These are phyloP conservation scores for Endothia cerciana DNA, from an alignment of 2,329 filamentous ascomycete species.

Conservation along the genomic window DNA sequence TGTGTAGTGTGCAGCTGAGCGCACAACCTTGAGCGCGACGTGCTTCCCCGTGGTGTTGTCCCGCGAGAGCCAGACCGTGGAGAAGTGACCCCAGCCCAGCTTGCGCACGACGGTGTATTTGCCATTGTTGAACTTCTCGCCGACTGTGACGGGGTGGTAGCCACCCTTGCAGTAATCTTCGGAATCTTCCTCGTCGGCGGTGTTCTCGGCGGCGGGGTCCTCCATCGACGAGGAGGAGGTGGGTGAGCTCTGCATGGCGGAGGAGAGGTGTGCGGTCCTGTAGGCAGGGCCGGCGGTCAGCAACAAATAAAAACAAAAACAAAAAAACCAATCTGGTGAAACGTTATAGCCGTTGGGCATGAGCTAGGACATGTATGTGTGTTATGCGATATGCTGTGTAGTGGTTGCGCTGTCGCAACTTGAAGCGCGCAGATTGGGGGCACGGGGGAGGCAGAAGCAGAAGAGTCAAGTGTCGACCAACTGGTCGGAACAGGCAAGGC, in stretches of 20 bases:
- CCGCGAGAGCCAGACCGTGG: constrained; percentile 85
- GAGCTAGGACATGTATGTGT: background rate
- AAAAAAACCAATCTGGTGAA: background rate
- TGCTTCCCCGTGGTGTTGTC: constrained; percentile 91
- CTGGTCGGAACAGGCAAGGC: constrained; percentile 11
- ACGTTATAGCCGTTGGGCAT: background rate
- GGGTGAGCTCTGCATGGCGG: constrained; percentile 71
- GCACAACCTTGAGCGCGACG: constrained; percentile 96
- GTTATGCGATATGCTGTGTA: constrained; percentile 19
- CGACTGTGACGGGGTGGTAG: constrained; percentile 92
- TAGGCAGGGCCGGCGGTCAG: constrained; percentile 38
- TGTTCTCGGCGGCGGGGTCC: constrained; percentile 86
- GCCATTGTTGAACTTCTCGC: constrained; percentile 96
- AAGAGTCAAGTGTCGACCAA: constrained; percentile 5
- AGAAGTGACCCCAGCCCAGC: constrained; percentile 97
- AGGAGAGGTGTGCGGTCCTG: constrained; percentile 60
- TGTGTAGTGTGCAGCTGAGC: constrained; percentile 96
- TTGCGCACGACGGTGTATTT: constrained; percentile 97
- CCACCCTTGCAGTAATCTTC: constrained; percentile 99
- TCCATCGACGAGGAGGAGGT: constrained; percentile 78
- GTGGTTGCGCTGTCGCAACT: constrained; percentile 5
- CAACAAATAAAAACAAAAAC: constrained; percentile 8
- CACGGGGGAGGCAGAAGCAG: background rate
- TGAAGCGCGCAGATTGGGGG: constrained; percentile 12
- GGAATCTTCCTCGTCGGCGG: constrained; percentile 96